Conservation (phyloP, 2,329 filamentous ascomycete species). For the Elsinoe perseae region DNA sequence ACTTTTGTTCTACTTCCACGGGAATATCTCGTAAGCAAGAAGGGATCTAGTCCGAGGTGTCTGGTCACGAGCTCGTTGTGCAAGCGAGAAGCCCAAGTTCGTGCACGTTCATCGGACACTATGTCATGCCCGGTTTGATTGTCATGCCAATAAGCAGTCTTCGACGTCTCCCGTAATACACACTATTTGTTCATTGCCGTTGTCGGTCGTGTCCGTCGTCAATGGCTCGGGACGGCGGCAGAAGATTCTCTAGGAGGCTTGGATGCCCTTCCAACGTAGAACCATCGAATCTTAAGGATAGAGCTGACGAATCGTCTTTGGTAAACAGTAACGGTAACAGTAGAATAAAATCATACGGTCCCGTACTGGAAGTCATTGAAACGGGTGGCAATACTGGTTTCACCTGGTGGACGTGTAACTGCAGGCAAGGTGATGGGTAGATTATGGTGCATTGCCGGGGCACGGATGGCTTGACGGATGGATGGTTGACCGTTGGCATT, state of each 20-base stretch:
- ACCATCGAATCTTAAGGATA: conserved; percentile 1
- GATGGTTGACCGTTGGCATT: conserved; percentile 9
- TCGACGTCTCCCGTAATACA: background rate
- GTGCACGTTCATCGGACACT: conserved; percentile 3
- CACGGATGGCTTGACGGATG: conserved; percentile 14
- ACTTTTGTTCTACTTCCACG: background rate
- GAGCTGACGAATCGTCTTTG: conserved; percentile 1
- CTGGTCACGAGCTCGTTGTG: background rate
- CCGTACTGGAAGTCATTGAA: conserved; percentile 13
- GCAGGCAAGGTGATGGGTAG: background rate
- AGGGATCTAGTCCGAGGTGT: background rate
- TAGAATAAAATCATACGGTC: conserved; percentile 4
- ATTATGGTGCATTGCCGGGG: conserved; percentile 6
- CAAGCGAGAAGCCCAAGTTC: conserved; percentile 5
- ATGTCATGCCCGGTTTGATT: conserved; percentile 9
- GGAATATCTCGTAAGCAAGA: background rate
- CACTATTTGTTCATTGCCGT: conserved; percentile 8
- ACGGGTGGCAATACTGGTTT: conserved; percentile 15
- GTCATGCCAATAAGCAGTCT: conserved; percentile 5
- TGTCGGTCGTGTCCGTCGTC: background rate
- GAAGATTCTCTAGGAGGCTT: conserved; percentile 1
- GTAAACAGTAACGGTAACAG: background rate
- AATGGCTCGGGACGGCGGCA: conserved; percentile 11
- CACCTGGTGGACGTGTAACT: conserved; percentile 10
- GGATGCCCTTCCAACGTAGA: conserved; percentile 9